phyloP scores from a whole-genome alignment of 2,329 filamentous ascomycete species.

The Fusarium agapanthi region DNA sequence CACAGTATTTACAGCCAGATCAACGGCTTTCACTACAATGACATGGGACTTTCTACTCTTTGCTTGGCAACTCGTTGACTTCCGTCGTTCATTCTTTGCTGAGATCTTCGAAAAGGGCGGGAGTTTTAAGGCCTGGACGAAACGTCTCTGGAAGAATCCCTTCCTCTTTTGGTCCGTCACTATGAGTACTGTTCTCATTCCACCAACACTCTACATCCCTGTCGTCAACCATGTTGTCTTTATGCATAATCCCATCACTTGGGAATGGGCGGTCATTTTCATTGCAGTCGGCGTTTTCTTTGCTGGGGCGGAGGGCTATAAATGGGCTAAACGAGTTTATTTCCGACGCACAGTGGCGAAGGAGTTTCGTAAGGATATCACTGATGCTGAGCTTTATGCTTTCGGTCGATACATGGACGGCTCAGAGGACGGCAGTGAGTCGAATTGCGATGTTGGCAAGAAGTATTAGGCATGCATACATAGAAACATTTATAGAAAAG shows the following conservation, averaged over 20 bases:
- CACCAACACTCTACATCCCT: slow-evolving; percentile 73
- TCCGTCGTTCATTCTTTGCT: slow-evolving; percentile 72
- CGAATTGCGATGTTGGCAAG: neutral
- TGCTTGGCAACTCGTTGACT: slow-evolving; percentile 74
- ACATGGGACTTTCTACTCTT: slow-evolving; percentile 75
- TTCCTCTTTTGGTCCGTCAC: slow-evolving; percentile 62
- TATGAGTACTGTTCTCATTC: slow-evolving; percentile 63
- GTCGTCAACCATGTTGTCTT: slow-evolving; percentile 72
- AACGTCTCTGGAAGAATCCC: slow-evolving; percentile 63
- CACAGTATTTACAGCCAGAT: slow-evolving; percentile 69
- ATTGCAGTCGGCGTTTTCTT: slow-evolving; percentile 69
- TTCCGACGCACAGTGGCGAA: slow-evolving; percentile 49
- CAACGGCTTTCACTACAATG: slow-evolving; percentile 72
- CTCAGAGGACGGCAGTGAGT: slow-evolving; percentile 19
- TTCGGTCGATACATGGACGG: slow-evolving; percentile 29
- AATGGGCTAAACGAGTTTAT: slow-evolving; percentile 70
- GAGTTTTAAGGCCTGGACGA: slow-evolving; percentile 60
- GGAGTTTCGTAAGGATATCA: slow-evolving; percentile 33
- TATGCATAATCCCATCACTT: slow-evolving; percentile 70
- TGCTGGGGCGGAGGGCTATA: slow-evolving; percentile 70
- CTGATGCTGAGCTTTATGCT: slow-evolving; percentile 33
- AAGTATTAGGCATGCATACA: neutral
- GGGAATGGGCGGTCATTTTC: slow-evolving; percentile 77
- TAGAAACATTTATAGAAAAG: neutral
- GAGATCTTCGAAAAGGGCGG: slow-evolving; percentile 58